Percentiles rank a stretch among this genome's conserved stretches.
Evolutionary conservation across 805 yeast species (phyloP).

Genomic region (Torulaspora franciscae): DNA sequence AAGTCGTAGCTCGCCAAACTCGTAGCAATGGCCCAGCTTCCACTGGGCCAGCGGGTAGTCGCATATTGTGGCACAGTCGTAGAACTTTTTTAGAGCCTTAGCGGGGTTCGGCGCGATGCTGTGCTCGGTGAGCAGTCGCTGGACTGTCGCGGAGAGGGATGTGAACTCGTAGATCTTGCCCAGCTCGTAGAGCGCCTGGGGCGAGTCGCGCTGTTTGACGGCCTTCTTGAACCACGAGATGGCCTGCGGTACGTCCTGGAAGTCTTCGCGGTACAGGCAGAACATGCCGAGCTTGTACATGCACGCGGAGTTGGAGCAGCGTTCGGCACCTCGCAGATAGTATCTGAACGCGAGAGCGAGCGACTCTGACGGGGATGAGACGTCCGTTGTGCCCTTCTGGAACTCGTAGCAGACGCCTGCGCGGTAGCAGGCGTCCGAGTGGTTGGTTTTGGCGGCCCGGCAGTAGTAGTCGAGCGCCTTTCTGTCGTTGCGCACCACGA

Average conservation of each 20-base stretch:
- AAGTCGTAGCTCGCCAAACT: slow-evolving; percentile 57
- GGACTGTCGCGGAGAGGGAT: slow-evolving; percentile 27
- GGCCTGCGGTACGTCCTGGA: slow-evolving; percentile 40
- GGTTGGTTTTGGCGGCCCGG: slow-evolving; percentile 54
- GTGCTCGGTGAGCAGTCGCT: slow-evolving; percentile 15
- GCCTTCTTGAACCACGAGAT: slow-evolving; percentile 51
- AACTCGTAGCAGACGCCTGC: slow-evolving; percentile 65
- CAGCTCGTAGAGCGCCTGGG: slow-evolving; percentile 55
- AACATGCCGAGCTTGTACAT: slow-evolving; percentile 74
- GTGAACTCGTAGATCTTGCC: slow-evolving; percentile 52
- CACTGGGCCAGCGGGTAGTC: slow-evolving; percentile 66
- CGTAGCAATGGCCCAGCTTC: slow-evolving; percentile 66
- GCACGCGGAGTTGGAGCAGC: slow-evolving; percentile 53
- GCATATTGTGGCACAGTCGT: slow-evolving; percentile 52
- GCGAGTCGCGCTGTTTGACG: slow-evolving; percentile 37
- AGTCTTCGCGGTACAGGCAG: slow-evolving; percentile 44
- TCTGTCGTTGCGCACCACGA: slow-evolving; percentile 51
- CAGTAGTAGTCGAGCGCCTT: slow-evolving; percentile 58
- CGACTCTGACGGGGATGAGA: slow-evolving; percentile 39
- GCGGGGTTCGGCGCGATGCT: slow-evolving; percentile 31
- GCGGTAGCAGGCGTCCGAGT: slow-evolving; percentile 60
- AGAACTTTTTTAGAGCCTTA: slow-evolving; percentile 48
- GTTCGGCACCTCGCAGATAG: slow-evolving; percentile 57
- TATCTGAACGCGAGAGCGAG: slow-evolving; percentile 46
- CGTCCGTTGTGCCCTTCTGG: slow-evolving; percentile 41